Evolutionary conservation across 257 asterid genomes (phyloP), one percentile per base, ranked within the genome.

Genomic region (Solanum pimpinellifolium): DNA sequence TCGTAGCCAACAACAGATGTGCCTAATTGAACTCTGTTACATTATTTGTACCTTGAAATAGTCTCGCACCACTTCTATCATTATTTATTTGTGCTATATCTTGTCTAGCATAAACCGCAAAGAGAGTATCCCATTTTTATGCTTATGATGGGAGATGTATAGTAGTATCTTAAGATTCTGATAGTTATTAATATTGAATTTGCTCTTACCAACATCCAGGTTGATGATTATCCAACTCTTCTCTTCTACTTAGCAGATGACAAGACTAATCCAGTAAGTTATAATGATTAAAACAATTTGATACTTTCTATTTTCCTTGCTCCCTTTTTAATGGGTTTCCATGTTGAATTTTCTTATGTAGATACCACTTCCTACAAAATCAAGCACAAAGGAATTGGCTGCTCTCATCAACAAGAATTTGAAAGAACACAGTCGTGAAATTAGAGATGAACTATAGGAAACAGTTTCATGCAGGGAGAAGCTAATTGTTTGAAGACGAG

Each of bases 401-500:
- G 89, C 94, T 52, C 92, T 93, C 75, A 93, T 95, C 92, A 96
- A 97, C 96, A 92, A 90, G 73, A 87, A 89, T 33, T 85, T 97
- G 87, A 96, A 94, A 92, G 86, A 85, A 84, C 91, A 91, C 74
- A 94, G 88, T 76, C 78, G 85, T 15, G 80, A 75, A 82, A 74
- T 91, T 84, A 97, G 93, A 90, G 99, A 97, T 90, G 99, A 96
- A 88, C 94, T 97, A 23, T 96, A 92, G 92, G 89, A 88, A 59
- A 33, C 83, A 73, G 83, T 9, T 31, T 41, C 25, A 7, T 39
- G n/a, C 37, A 29, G 84, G 84, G 33, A 10, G n/a, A 25, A 39
- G 73, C 70, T 37, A 12, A 39, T 21, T 52, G 15, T 21, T 65
- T 41, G 35, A 90, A 60, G 84, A 56, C 41, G 11, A 42, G 10